Conservation (phyloP, 140 eudicot species). For the Flaveria floridana region DNA sequence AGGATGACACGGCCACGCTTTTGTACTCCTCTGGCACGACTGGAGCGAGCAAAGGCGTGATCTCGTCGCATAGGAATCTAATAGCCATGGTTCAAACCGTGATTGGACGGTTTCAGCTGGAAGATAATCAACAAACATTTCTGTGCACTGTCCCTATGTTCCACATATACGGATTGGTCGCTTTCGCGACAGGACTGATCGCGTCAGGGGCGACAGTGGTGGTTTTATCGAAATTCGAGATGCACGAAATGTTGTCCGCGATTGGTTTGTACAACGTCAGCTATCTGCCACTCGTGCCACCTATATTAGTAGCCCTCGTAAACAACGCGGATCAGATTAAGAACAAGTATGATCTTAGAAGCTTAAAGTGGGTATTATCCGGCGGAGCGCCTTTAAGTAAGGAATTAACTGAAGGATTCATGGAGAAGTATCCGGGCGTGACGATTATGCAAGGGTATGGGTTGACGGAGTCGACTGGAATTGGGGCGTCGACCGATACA, state of each 20-base stretch:
- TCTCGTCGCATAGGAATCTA: conserved; percentile 69
- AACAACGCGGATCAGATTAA: conserved; percentile 52
- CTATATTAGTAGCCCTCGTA: conserved; percentile 67
- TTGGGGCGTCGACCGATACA: conserved; percentile 77
- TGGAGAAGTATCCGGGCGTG: conserved; percentile 65
- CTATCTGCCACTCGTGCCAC: conserved; percentile 81
- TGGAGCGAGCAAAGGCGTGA: conserved; percentile 91
- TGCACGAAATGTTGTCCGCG: conserved; percentile 65
- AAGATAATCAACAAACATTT: conserved; percentile 37
- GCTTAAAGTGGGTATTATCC: conserved; percentile 44
- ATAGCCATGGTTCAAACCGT: conserved; percentile 78
- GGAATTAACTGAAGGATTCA: conserved; percentile 76
- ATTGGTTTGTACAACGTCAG: conserved; percentile 53
- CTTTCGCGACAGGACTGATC: conserved; percentile 68
- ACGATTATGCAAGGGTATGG: conserved; percentile 87
- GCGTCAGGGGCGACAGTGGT: conserved; percentile 79
- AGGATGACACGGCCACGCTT: conserved; percentile 75
- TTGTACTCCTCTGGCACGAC: conserved; percentile 94
- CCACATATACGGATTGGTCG: conserved; percentile 88
- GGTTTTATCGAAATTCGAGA: conserved; percentile 71
- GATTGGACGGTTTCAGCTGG: conserved; percentile 41
- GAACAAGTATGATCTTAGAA: conserved; percentile 51
- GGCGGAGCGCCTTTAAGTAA: conserved; percentile 96
- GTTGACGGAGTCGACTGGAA: conserved; percentile 82
- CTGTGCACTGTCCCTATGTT: conserved; percentile 95